phyloP scores from a whole-genome alignment of 2,329 filamentous ascomycete genomes.

The Penicillium sp. region DNA sequence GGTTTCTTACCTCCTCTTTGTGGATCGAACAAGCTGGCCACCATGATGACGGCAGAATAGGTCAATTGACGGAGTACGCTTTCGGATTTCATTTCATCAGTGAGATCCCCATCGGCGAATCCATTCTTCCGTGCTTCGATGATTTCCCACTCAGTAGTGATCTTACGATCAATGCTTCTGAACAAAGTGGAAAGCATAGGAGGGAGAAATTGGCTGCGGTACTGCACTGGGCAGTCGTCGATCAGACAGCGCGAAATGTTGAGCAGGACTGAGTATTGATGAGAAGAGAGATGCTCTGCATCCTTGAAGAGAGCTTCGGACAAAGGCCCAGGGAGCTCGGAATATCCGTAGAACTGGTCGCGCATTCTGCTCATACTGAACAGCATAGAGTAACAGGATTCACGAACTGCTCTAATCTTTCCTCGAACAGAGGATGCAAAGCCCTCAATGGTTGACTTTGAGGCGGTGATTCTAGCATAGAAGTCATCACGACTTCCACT shows the following conservation, averaged over 20 bases:
- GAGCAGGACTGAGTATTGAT: conserved; percentile 90
- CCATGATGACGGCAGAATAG: conserved; percentile 87
- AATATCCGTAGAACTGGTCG: conserved; percentile 85
- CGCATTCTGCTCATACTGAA: conserved; percentile 90
- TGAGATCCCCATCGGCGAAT: conserved; percentile 73
- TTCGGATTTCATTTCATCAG: conserved; percentile 97
- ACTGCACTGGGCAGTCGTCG: conserved; percentile 82
- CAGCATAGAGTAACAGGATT: conserved; percentile 90
- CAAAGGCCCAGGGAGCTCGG: conserved; percentile 77
- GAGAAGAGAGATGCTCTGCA: conserved; percentile 78
- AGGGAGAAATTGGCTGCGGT: conserved; percentile 77
- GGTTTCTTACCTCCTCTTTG: conserved; percentile 57
- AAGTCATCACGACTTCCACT: conserved; percentile 96
- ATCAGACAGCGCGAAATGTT: conserved; percentile 87
- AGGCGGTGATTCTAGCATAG: conserved; percentile 85
- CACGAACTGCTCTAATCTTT: conserved; percentile 82
- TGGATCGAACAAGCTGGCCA: conserved; percentile 84
- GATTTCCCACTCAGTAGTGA: conserved; percentile 81
- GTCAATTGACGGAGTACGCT: conserved; percentile 92
- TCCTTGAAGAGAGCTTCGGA: conserved; percentile 82
- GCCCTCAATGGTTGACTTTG: conserved; percentile 85
- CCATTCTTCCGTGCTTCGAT: conserved; percentile 61
- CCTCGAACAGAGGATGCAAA: conserved; percentile 91
- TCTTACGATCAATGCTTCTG: conserved; percentile 81
- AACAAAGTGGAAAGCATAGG: conserved; percentile 81